These are phyloP conservation scores for Suillus hirtellus DNA, from an alignment of 768 basidiomycete species.

Conservation along the genomic window DNA sequence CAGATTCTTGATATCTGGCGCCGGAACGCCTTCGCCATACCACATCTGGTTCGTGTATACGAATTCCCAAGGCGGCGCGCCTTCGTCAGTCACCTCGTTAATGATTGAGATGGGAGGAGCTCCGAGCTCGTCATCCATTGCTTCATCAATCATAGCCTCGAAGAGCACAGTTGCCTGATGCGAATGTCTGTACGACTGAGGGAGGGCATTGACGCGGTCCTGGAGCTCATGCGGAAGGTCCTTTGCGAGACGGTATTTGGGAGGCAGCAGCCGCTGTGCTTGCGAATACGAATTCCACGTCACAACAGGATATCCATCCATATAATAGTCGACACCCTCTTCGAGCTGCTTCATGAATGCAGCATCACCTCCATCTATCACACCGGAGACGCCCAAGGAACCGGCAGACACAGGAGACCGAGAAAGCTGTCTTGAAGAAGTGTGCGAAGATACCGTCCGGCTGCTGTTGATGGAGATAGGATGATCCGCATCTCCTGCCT, in stretches of 20 bases:
- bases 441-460: neutral
- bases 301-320: slow-evolving; percentile 17
- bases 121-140: slow-evolving; percentile 62
- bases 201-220: slow-evolving; percentile 62
- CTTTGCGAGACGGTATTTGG: slow-evolving; percentile 35
- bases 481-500: slow-evolving; percentile 1
- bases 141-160: slow-evolving; percentile 63
- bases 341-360: neutral
- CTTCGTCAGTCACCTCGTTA: slow-evolving; percentile 67
- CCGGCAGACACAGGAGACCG: slow-evolving; percentile 1
- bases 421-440: slow-evolving; percentile 5
- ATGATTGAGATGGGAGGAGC: slow-evolving; percentile 66
- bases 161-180: slow-evolving; percentile 55
- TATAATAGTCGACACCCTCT: slow-evolving; percentile 2
- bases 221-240: slow-evolving; percentile 66
- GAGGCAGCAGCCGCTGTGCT: slow-evolving; percentile 18
- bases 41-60: slow-evolving; percentile 84
- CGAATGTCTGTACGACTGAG: slow-evolving; percentile 39
- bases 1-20: slow-evolving; percentile 57
- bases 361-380: neutral
- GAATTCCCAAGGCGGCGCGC: slow-evolving; percentile 84
- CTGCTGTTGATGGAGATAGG: neutral
- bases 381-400: neutral
- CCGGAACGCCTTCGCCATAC: slow-evolving; percentile 66
- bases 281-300: slow-evolving; percentile 26